phyloP scores from a whole-genome alignment of 768 basidiomycete species.

The Coprinopsis sp. region DNA sequence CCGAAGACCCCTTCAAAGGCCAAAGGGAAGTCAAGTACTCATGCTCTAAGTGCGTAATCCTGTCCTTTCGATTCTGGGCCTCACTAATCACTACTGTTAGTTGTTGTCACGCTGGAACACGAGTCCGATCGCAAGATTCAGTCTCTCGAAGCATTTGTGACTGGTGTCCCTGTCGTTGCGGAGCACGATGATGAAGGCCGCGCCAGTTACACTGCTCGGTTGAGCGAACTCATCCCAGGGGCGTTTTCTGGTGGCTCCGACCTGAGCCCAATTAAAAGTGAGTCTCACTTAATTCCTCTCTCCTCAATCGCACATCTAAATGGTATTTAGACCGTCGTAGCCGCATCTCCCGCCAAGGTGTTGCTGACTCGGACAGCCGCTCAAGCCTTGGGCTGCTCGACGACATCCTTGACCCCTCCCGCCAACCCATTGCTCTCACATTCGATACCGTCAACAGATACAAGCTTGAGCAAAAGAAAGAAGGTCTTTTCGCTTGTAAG shows the following conservation, averaged over 20 bases:
- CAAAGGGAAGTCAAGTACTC: no score
- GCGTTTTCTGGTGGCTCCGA: not conserved
- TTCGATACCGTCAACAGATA: not conserved
- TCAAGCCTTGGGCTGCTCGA: not conserved
- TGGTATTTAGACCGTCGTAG: not conserved
- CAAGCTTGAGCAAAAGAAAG: not conserved
- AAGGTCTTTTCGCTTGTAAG: not conserved
- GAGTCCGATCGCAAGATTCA: not conserved
- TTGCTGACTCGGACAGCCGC: slow-evolving; percentile 1
- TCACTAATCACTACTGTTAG: no score
- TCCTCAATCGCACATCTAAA: not conserved
- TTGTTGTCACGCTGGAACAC: not conserved
- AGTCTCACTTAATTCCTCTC: not conserved
- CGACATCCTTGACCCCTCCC: not conserved
- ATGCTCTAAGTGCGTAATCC: no score
- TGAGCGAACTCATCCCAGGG: not conserved
- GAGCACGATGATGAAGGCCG: not conserved
- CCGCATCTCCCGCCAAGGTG: not conserved
- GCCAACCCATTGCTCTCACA: not conserved
- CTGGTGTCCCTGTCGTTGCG: not conserved
- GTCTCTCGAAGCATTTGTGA: not conserved
- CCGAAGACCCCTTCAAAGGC: no score
- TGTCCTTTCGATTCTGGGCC: no score
- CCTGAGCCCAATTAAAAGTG: slow-evolving; percentile 3
- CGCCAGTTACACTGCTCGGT: not conserved